Percentiles rank a stretch among this genome's conserved stretches.
Evolutionary conservation across 441 rosid species (phyloP).

Genomic region (Metrosideros polymorpha): DNA sequence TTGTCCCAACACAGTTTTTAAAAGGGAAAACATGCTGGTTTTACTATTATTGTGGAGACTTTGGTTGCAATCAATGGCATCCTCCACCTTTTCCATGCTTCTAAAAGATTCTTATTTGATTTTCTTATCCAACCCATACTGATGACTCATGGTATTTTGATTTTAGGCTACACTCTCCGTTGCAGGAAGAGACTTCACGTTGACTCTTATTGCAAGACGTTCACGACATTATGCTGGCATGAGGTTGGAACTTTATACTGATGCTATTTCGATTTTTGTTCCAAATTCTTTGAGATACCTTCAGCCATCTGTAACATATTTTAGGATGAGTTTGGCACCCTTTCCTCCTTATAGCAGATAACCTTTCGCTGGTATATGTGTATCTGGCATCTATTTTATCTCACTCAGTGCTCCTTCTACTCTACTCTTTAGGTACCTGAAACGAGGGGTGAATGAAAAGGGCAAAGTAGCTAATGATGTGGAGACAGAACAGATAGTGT

Average conservation of each 20-base stretch:
- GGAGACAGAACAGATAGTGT: constrained; percentile 97
- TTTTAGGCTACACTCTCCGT: constrained; percentile 9
- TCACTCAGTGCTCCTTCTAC: not conserved
- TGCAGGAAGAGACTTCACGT: constrained; percentile 4
- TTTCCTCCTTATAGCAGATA: not conserved
- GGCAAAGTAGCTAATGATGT: constrained; percentile 99
- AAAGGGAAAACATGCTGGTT: not conserved
- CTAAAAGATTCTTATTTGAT: not conserved
- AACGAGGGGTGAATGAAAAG: constrained; percentile 93
- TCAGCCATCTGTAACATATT: not conserved
- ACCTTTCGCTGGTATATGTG: not conserved
- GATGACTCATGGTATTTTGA: not conserved
- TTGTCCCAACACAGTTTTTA: not conserved
- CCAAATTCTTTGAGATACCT: not conserved
- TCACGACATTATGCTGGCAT: constrained; percentile 12
- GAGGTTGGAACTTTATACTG: not conserved
- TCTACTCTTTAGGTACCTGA: constrained; percentile 60
- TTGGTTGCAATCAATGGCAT: not conserved
- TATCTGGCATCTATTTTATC: not conserved
- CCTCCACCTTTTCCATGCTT: not conserved
- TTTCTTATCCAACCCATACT: not conserved
- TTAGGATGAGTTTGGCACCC: not conserved
- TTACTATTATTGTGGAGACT: not conserved
- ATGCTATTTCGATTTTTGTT: not conserved
- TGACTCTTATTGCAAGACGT: constrained; percentile 9